Evolutionary conservation across 345 rosid species (phyloP), one percentile per base, ranked within the genome.

Genomic region (Populus deltoides): DNA sequence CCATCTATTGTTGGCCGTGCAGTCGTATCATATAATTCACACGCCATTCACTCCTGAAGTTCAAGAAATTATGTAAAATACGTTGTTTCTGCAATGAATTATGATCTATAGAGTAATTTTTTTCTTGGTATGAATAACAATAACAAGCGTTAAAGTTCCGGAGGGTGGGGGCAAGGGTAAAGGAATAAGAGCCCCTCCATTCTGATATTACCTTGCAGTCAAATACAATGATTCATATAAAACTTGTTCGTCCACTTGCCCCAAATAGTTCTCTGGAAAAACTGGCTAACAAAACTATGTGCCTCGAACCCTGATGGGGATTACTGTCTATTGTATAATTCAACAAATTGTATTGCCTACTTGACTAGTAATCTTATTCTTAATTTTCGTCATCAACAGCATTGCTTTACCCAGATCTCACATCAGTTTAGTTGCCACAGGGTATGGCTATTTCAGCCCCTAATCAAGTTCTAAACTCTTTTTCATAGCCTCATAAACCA

Each of bases 401-500:
- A 53, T 61, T 17, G 24, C 72, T 4, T 49, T 18, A 36, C 63
- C 20, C 63, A 35, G 17, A 70, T 77, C 70, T n/a, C 76, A 38
- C 43, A 78, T 67, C 70, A 76, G 51, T 67, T 47, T 55, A 68
- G 53, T 16, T 31, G 71, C 51, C 36, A 70, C 41, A 31, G 53
- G 66, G 36, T 35, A 33, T 24, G 35, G 49, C 61, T 67, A 10
- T 8, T 33, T 41, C 53, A 15, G 69, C 57, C 35, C 77, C 65
- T 85, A 86, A 71, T 92, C 93, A 86, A 92, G 90, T 70, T 90
- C 90, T 45, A 94, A 83, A 70, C 89, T 88, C 90, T 91, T 92
- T 81, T 91, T 92, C 96, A 91, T 91, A 45, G 89, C 86, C 86
- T 94, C 98, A 68, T 94, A 94, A 74, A 91, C 91, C 81, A 87